phyloP scores from a whole-genome alignment of 1,284 basidiomycete genomes.

The Leccinum fuscescens region DNA sequence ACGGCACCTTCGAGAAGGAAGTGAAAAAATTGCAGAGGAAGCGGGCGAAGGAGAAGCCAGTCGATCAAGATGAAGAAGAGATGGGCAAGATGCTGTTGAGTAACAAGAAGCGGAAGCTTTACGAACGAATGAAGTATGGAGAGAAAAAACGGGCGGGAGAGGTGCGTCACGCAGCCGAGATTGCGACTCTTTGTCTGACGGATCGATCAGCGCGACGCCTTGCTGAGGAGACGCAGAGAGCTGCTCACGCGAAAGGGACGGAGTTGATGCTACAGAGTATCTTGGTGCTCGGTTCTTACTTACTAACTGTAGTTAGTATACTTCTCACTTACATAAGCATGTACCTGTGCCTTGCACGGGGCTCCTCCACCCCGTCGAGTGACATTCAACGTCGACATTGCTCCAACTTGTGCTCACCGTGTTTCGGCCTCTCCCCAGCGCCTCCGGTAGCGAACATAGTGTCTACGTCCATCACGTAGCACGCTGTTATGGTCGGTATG shows the following conservation, averaged over 20 bases:
- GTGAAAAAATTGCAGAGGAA: conserved; percentile 69
- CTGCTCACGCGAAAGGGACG: conserved; percentile 45
- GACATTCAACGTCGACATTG: background rate
- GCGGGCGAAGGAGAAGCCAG: conserved; percentile 35
- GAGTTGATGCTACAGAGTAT: background rate
- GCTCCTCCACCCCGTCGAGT: background rate
- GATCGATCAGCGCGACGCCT: conserved; percentile 49
- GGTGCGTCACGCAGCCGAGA: conserved; percentile 48
- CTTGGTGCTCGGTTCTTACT: background rate
- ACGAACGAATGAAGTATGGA: conserved; percentile 92
- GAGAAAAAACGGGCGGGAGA: conserved; percentile 79
- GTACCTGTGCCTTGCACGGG: background rate
- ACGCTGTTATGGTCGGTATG: conserved; percentile 37
- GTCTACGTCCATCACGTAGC: background rate
- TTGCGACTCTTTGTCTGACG: conserved; percentile 9
- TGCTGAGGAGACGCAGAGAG: conserved; percentile 59
- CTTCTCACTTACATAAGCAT: background rate
- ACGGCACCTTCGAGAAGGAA: conserved; percentile 79
- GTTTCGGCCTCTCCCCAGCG: conserved; percentile 5
- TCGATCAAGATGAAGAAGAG: conserved; percentile 65
- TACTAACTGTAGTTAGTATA: background rate
- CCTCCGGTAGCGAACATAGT: background rate
- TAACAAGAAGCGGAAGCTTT: conserved; percentile 94
- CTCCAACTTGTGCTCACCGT: conserved; percentile 3
- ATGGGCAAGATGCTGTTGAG: conserved; percentile 99